These are phyloP conservation scores for Jatropha curcas DNA, from an alignment of 345 rosid species.

Conservation along the genomic window DNA sequence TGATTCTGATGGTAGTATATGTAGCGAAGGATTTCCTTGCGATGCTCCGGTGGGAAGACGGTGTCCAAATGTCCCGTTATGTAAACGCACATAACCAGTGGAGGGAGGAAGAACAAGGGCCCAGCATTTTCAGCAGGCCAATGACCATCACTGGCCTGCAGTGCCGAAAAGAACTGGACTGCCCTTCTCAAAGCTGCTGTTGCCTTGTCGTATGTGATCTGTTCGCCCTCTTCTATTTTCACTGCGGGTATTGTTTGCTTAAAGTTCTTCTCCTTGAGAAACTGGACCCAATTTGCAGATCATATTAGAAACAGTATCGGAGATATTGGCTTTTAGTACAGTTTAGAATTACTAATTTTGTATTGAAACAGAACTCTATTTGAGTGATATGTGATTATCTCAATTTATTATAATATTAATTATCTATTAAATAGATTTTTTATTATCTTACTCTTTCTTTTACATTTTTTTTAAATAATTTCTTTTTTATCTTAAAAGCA, in stretches of 20 bases:
- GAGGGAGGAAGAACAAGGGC: neutral
- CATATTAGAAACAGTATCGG: neutral
- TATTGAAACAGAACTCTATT: too few species aligned
- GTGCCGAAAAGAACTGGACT: neutral
- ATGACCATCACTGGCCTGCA: slow-evolving; percentile 12
- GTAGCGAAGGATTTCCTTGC: neutral
- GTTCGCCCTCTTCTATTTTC: neutral
- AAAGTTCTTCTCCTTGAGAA: slow-evolving; percentile 4
- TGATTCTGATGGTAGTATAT: slow-evolving; percentile 24
- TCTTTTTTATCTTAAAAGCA: too few species aligned
- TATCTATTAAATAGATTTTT: too few species aligned
- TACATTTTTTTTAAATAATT: too few species aligned
- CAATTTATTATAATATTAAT: too few species aligned
- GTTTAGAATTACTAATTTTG: too few species aligned
- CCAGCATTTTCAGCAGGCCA: neutral
- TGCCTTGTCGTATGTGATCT: neutral
- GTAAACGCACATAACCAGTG: neutral
- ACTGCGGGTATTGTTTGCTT: neutral
- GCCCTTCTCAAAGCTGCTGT: neutral
- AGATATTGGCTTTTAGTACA: too few species aligned
- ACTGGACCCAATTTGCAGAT: neutral
- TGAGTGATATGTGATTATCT: too few species aligned
- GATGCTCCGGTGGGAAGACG: neutral
- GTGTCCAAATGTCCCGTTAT: slow-evolving; percentile 4
- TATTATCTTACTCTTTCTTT: too few species aligned